Conservation (phyloP, 1,139 yeast species). For the Lizanozyma gosingica region DNA sequence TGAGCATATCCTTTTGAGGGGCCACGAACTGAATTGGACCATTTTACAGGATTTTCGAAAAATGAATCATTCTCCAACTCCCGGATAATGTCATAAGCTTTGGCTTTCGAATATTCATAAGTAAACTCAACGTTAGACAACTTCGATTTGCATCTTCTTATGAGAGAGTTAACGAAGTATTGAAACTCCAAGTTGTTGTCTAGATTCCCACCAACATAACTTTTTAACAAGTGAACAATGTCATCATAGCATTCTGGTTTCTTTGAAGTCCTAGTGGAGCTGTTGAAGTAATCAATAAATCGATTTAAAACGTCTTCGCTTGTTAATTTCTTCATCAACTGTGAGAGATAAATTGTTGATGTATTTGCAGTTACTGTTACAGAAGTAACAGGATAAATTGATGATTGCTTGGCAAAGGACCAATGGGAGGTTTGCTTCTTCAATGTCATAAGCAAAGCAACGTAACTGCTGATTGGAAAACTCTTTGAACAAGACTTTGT, state of each 20-base stretch:
- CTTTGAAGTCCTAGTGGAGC: not conserved
- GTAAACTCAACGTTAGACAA: conserved; percentile 11
- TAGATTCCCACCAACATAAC: conserved; percentile 42
- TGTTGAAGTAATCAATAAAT: not conserved
- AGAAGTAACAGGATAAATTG: not conserved
- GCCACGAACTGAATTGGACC: conserved; percentile 33
- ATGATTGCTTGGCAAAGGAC: not conserved
- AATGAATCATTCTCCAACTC: conserved; percentile 16
- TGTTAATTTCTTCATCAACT: not conserved
- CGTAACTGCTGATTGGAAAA: not conserved
- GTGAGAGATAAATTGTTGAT: not conserved
- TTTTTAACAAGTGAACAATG: conserved; percentile 34
- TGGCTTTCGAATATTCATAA: conserved; percentile 37
- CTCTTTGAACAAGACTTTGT: not conserved
- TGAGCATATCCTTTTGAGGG: conserved; percentile 31
- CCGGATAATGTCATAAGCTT: conserved; percentile 39
- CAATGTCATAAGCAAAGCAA: not conserved
- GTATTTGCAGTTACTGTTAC: not conserved
- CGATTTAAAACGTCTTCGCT: not conserved
- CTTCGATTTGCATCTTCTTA: conserved; percentile 13
- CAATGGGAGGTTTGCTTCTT: not conserved
- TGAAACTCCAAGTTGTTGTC: conserved; percentile 29
- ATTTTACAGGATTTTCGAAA: conserved; percentile 38
- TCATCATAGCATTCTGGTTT: conserved; percentile 22
- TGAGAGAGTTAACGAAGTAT: conserved; percentile 25